Evolutionary conservation across 805 yeast genomes (phyloP), one percentile per base, ranked within the genome.

Genomic region (Hanseniaspora valbyensis): DNA sequence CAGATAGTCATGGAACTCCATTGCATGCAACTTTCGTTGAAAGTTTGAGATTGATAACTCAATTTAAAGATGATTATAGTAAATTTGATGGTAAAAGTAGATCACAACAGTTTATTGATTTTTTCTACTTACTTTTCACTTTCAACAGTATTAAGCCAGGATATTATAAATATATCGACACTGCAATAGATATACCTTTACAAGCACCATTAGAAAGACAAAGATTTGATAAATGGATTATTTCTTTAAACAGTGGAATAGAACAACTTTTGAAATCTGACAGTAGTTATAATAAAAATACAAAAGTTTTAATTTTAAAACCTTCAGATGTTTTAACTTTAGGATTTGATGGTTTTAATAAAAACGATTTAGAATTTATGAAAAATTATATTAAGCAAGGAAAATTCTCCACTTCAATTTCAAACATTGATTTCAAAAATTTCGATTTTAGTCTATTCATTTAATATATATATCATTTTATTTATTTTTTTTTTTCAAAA

Each of bases 281-380:
- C 3, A 33, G 16, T 9, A 28, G 16, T 12, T 42, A 42, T 18
- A n/a, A 22, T 22, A 30, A 21, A 8, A 19, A 29, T 12, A 24
- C 34, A 2, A 40, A 33, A 33, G 26, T n/a, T 12, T 34, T 48
- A 14, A 34, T 25, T 6, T 25, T 61, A 4, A 53, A 60, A 2
- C 57, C 64, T 1, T 42, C 52, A 3, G 55, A 57, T 24, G 53
- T 65, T 22, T 46, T 55, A 5, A 50, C 54, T 9, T 48, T 63
- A 52, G 57, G 59, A 13, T 50, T 65, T 12, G 69, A 65, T 51
- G 62, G 67, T 42, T 65, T 65, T 44, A 63, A 66, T 50, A n/a
- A 40, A 22, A 61, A 60, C 38, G 68, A 65, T 51, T 54, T 57
- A 24, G 42, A 51, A 16, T 61, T 64, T 49, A 42, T 64, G 2